Evolutionary conservation across 129 eudicot genomes (phyloP).

Genomic region (Solidago caesia): DNA sequence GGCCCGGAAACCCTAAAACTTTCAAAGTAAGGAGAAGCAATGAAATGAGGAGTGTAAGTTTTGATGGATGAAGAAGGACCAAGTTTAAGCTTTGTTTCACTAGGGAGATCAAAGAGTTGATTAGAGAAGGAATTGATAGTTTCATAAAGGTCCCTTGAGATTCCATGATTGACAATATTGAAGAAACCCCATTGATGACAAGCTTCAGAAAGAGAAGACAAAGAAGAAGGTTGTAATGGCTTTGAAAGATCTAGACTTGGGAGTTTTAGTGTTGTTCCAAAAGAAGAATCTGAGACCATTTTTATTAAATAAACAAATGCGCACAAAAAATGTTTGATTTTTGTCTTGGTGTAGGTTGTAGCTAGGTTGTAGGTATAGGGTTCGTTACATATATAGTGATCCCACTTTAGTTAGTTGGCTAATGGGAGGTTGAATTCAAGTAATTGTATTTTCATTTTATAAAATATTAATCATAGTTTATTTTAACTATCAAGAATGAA

Average conservation of each 20-base stretch:
- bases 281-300: constrained; percentile 46
- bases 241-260: constrained; percentile 68
- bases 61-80: constrained; percentile 63
- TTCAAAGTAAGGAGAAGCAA: constrained; percentile 81
- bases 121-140: constrained; percentile 45
- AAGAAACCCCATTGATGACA: constrained; percentile 87
- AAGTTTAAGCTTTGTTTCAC: constrained; percentile 54
- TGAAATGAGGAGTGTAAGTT: constrained; percentile 73
- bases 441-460: no score
- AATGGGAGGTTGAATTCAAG: background rate
- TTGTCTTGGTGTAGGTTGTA: constrained; percentile 10
- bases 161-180: constrained; percentile 69
- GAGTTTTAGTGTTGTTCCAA: constrained; percentile 48
- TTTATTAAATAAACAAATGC: constrained; percentile 11
- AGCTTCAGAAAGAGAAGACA: constrained; percentile 58
- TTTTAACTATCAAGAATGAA: no score
- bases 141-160: constrained; percentile 48
- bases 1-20: constrained; percentile 75
- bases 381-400: constrained; percentile 15
- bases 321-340: constrained; percentile 20
- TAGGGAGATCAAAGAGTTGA: constrained; percentile 61
- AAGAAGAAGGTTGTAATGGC: constrained; percentile 45
- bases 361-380: constrained; percentile 33
- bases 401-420: constrained; percentile 19
- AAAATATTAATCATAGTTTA: background rate